Base-by-base conservation (phyloP, 2,329 filamentous ascomycete species). In the Diaporthe ampelina region DNA sequence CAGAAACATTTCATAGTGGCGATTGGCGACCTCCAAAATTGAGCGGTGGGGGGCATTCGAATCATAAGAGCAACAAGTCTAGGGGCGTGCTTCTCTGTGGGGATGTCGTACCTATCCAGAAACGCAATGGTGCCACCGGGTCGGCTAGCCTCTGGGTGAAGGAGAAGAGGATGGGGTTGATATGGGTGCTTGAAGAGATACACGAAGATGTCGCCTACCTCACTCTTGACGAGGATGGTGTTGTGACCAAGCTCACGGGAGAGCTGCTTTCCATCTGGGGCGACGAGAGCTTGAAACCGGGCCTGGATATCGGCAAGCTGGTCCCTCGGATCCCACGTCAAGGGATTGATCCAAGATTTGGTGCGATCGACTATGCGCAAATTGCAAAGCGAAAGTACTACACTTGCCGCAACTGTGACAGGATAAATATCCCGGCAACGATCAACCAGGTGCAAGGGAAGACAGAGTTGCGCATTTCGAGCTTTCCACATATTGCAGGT, bases 101-200 rank as follows among this genome's bases (percentile, higher is more conserved):
- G 57, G 97, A 99, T 82, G 96, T 99, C n/a, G 95, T 99, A 24
- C 97, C 97, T 0, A 99, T 99, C 75, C 94, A 95, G 82, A 99
- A 98, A 84, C 91, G 97, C 75, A 98, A 99, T 79, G 97, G 97
- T 5, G 91, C 93, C 15, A 96, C 93, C 6, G 97, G 97, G 2
- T 95, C 97, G 74, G 97, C 97, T 50, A 98, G 95, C 83, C 86
- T 99, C 52, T 99, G 97, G 97, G 97, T 99, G 4, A 99, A 99
- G 85, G 97, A 99, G 83, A 99, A 99, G 84, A 91, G 93, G 65
- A 92, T 95, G 70, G 95, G 96, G 13, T 85, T 99, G 75, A 98
- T 99, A 75, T 99, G 97, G 97, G 97, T 99, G 11, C 85, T 99
- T 2, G 97, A 99, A 82, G 97, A 99, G 84, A 98, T 99, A 75